A percentile compares a stretch with the other conserved stretches of the same genome.
These are phyloP conservation scores for Yamadazyma paraphyllophila DNA, from an alignment of 805 yeast species.

Conservation along the genomic window DNA sequence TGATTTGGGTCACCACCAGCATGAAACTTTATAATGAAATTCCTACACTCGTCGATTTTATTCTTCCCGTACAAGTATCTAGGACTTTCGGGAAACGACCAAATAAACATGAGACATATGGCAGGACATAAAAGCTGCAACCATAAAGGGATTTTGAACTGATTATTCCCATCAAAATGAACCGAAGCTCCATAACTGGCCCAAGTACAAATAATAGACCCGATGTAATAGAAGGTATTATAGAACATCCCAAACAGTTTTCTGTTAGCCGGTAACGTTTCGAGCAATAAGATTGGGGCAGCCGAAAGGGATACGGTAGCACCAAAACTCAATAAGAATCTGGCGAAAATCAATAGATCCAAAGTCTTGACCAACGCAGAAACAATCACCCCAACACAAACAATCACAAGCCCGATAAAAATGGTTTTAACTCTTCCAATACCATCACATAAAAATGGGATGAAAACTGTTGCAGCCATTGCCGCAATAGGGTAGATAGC, in stretches of 20 bases:
- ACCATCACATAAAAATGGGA: conserved; percentile 27
- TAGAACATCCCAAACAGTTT: conserved; percentile 10
- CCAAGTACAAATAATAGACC: conserved; percentile 38
- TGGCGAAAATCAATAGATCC: conserved; percentile 34
- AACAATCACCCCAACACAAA: conserved; percentile 28
- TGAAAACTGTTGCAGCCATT: conserved; percentile 23
- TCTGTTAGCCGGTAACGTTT: conserved; percentile 37
- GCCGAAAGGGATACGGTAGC: conserved; percentile 36
- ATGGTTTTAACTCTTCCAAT: conserved; percentile 36
- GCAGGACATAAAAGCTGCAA: conserved; percentile 37
- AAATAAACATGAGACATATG: conserved; percentile 31
- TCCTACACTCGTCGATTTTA: conserved; percentile 27
- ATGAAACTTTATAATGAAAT: conserved; percentile 15
- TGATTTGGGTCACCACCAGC: conserved; percentile 17
- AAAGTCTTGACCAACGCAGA: conserved; percentile 26
- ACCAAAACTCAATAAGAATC: conserved; percentile 48
- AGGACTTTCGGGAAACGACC: conserved; percentile 47
- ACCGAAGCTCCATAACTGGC: conserved; percentile 25
- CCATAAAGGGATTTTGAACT: conserved; percentile 23
- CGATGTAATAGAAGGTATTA: conserved; percentile 37
- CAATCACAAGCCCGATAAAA: conserved; percentile 21
- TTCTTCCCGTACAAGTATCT: conserved; percentile 39
- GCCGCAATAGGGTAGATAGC: conserved; percentile 29
- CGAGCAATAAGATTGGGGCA: conserved; percentile 46
- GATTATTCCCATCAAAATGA: conserved; percentile 35